A percentile compares a stretch with the other conserved stretches of the same genome.
Evolutionary conservation across 768 basidiomycete genomes (phyloP).

Genomic region (Boletellus ananas): DNA sequence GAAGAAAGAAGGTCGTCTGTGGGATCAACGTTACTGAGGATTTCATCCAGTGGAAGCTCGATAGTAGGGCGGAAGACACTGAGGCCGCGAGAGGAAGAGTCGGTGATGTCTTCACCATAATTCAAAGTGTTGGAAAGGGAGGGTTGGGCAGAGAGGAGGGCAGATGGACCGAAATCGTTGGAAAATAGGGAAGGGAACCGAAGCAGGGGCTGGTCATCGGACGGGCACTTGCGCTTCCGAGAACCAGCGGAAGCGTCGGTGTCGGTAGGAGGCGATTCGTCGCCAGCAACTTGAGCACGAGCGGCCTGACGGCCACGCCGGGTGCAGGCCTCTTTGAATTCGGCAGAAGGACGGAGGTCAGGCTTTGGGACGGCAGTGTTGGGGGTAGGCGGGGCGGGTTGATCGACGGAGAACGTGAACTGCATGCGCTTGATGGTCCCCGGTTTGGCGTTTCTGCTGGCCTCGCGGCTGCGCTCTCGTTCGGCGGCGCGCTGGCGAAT

Average conservation of each 20-base stretch:
- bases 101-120: conserved; percentile 71
- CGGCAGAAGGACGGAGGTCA: conserved; percentile 60
- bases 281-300: conserved; percentile 34
- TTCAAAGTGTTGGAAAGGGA: conserved; percentile 66
- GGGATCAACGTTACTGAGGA: conserved; percentile 42
- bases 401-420: conserved; percentile 84
- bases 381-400: conserved; percentile 47
- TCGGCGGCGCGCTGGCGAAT: conserved; percentile 78
- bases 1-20: conserved; percentile 14
- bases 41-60: conserved; percentile 81
- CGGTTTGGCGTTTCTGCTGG: conserved; percentile 55
- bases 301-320: conserved; percentile 39
- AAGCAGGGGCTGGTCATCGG: conserved; percentile 39
- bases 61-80: conserved; percentile 74
- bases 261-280: conserved; percentile 14
- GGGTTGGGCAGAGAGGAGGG: conserved; percentile 64
- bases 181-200: conserved; percentile 74
- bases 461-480: conserved; percentile 76
- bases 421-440: conserved; percentile 86
- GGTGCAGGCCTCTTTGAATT: conserved; percentile 51
- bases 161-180: conserved; percentile 73
- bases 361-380: conserved; percentile 54
- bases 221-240: conserved; percentile 26
- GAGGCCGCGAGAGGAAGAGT: conserved; percentile 48
- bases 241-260: conserved; percentile 25